Conservation (phyloP, 352 stramenopile genomes). For the Phytophthora capsici region DNA sequence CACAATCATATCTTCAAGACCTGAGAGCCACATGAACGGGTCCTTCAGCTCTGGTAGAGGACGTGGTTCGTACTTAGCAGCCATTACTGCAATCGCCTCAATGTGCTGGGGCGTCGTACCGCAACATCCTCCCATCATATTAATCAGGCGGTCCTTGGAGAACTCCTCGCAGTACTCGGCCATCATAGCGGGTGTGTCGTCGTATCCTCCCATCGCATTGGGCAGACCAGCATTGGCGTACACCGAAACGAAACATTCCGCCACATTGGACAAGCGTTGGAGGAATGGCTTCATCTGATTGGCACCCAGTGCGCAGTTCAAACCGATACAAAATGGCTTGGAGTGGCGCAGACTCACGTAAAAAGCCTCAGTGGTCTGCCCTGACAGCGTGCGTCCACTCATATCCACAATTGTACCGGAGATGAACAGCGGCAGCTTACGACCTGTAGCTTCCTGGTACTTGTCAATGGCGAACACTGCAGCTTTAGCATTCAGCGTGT, state of each 20-base stretch:
- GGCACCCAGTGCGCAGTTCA: constrained; percentile 97
- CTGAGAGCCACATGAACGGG: constrained; percentile 96
- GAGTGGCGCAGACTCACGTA: constrained; percentile 96
- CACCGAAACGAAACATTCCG: constrained; percentile 96
- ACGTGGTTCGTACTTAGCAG: constrained; percentile 79
- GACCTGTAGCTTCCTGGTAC: constrained; percentile 91
- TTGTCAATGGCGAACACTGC: constrained; percentile 95
- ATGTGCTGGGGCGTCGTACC: constrained; percentile 96
- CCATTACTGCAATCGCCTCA: constrained; percentile 87
- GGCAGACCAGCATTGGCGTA: constrained; percentile 97
- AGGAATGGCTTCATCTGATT: constrained; percentile 97
- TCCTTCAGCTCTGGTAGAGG: constrained; percentile 83
- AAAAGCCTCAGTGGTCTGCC: constrained; percentile 97
- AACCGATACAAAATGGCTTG: constrained; percentile 96
- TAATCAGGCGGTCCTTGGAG: constrained; percentile 94
- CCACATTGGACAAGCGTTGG: constrained; percentile 89
- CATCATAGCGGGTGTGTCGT: constrained; percentile 95
- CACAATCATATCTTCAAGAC: constrained; percentile 94
- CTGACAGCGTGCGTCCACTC: constrained; percentile 95
- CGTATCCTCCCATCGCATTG: constrained; percentile 98
- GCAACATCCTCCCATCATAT: constrained; percentile 98
- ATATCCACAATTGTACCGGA: constrained; percentile 97
- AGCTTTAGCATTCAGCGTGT: constrained; percentile 98
- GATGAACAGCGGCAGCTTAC: constrained; percentile 96
- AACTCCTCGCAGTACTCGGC: constrained; percentile 94